phyloP scores from a whole-genome alignment of 1,284 basidiomycete genomes.

The Trichosporon sp. region DNA sequence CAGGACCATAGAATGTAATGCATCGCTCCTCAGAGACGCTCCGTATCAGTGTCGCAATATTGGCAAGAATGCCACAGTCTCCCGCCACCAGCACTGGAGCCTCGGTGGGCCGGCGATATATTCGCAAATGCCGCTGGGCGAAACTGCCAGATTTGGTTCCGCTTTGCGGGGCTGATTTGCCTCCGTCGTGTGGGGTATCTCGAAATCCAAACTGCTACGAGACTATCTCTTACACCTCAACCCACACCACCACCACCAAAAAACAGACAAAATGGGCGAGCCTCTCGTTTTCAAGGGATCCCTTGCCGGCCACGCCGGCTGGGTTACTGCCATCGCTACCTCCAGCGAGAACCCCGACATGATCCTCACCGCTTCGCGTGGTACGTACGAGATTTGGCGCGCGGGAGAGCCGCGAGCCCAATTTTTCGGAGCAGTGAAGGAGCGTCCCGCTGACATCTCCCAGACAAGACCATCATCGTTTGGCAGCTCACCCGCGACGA shows the following conservation, averaged over 20 bases:
- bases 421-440: neutral
- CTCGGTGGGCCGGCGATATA: neutral
- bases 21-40: too few relatives aligned
- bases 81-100: neutral
- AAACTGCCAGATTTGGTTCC: neutral
- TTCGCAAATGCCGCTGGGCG: neutral
- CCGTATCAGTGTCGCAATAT: too few relatives aligned
- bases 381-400: conserved; percentile 53
- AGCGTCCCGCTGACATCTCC: conserved; percentile 20
- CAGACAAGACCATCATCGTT: conserved; percentile 99
- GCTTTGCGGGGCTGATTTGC: neutral
- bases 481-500: conserved; percentile 98
- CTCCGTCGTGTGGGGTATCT: neutral
- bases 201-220: neutral
- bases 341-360: conserved; percentile 95
- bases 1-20: neutral
- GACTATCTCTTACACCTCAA: neutral
- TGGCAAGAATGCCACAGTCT: neutral
- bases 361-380: conserved; percentile 94
- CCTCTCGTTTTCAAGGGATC: conserved; percentile 87
- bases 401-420: neutral
- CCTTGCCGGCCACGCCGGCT: conserved; percentile 90
- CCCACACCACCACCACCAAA: conserved; percentile 8
- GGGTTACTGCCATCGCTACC: conserved; percentile 94
- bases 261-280: conserved; percentile 62